These are phyloP conservation scores for Neurospora sp. DNA, from an alignment of 495 filamentous ascomycete species.

Conservation along the genomic window DNA sequence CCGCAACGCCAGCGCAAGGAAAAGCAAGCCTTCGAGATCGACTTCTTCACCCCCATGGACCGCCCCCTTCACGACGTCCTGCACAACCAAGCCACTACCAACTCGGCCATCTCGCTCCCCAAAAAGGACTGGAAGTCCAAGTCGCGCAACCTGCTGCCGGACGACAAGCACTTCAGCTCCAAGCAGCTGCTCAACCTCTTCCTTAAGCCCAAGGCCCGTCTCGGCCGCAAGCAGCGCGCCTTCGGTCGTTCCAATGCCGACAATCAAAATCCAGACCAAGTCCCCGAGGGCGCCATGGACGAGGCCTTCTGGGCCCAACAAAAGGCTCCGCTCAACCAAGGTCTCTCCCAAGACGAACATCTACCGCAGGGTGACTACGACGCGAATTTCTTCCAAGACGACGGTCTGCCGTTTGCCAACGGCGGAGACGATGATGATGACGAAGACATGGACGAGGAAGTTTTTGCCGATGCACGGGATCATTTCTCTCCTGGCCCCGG, in stretches of 20 bases:
- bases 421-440: conserved; percentile 51
- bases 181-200: conserved; percentile 80
- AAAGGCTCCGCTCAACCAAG: conserved; percentile 40
- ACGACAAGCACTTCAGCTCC: conserved; percentile 98
- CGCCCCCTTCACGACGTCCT: conserved; percentile 64
- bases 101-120: conserved; percentile 69
- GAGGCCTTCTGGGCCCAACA: conserved; percentile 93
- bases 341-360: conserved; percentile 24
- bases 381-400: conserved; percentile 96
- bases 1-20: conserved; percentile 65
- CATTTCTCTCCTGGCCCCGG: conserved; percentile 71
- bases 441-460: conserved; percentile 66
- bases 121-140: conserved; percentile 95
- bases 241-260: conserved; percentile 7
- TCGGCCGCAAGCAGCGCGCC: conserved; percentile 41
- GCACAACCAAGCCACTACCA: conserved; percentile 74
- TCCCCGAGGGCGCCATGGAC: conserved; percentile 68
- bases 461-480: conserved; percentile 87
- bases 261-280: conserved; percentile 38
- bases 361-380: conserved; percentile 69
- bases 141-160: conserved; percentile 82
- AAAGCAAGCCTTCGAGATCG: conserved; percentile 91
- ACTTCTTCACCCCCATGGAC: conserved; percentile 69
- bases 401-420: conserved; percentile 67
- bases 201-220: conserved; percentile 81